phyloP scores from a whole-genome alignment of 805 yeast species.

The Candida vartiovaarae region DNA sequence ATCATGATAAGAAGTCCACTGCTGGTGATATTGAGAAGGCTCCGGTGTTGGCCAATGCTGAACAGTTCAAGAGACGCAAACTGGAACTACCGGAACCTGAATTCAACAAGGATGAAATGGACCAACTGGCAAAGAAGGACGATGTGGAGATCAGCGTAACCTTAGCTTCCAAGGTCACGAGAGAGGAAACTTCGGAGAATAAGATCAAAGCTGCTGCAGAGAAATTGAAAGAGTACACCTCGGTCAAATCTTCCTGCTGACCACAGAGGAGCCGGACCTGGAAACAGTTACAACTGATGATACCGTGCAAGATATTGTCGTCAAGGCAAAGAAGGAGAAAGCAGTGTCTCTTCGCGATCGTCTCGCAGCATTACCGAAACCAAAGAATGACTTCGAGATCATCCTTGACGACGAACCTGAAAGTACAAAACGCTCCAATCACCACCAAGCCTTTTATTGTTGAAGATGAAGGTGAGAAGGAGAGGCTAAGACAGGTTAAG shows the following conservation, averaged over 20 bases:
- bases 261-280: constrained; percentile 13
- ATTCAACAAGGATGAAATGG: constrained; percentile 10
- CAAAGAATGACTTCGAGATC: constrained; percentile 42
- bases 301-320: not conserved
- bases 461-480: constrained; percentile 19
- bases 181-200: constrained; percentile 5
- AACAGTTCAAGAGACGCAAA: constrained; percentile 13
- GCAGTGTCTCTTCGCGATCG: constrained; percentile 12
- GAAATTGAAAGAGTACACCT: constrained; percentile 32
- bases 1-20: constrained; percentile 21
- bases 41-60: constrained; percentile 5
- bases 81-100: constrained; percentile 31
- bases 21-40: constrained; percentile 17
- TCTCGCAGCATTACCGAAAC: constrained; percentile 31
- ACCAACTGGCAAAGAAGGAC: constrained; percentile 11
- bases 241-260: constrained; percentile 29
- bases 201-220: constrained; percentile 27
- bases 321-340: not conserved
- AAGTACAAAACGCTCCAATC: not conserved
- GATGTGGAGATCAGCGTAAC: constrained; percentile 8
- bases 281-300: constrained; percentile 4
- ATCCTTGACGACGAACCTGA: constrained; percentile 26
- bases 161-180: constrained; percentile 6
- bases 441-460: not conserved
- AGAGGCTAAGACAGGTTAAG: constrained; percentile 10